These are phyloP conservation scores for Oryza glaberrima DNA, from an alignment of 176 grass and related monocot species.

Conservation along the genomic window DNA sequence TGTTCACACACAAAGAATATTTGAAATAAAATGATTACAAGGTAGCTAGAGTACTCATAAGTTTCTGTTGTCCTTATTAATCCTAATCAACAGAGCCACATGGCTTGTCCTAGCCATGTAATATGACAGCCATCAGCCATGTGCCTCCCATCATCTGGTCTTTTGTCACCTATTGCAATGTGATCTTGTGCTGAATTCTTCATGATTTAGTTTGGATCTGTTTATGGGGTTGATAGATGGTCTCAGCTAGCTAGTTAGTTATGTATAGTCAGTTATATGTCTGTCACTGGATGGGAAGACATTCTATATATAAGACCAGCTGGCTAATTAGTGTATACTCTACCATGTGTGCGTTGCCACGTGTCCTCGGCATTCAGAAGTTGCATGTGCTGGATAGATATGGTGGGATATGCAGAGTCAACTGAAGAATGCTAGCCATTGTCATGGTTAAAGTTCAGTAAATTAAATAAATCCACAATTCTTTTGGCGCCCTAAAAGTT, in stretches of 20 bases:
- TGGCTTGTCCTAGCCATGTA: constrained; percentile 34
- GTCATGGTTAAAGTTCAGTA: neutral
- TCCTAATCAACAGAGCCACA: constrained; percentile 46
- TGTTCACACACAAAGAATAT: neutral
- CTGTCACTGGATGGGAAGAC: neutral
- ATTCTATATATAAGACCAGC: neutral
- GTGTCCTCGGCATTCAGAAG: neutral
- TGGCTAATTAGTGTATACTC: neutral
- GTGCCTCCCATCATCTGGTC: constrained; percentile 28
- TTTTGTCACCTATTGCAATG: constrained; percentile 30
- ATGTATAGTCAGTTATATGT: neutral
- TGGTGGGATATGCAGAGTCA: neutral
- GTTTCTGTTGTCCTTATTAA: constrained; percentile 30
- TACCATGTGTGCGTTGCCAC: neutral
- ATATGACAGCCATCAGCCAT: constrained; percentile 37
- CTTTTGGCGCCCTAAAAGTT: neutral
- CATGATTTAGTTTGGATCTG: neutral
- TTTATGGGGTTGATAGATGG: neutral
- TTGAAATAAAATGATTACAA: neutral
- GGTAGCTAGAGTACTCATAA: neutral
- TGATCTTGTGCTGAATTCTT: constrained; percentile 42
- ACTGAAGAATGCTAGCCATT: neutral
- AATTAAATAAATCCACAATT: neutral
- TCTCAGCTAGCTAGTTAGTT: neutral
- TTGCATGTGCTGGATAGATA: neutral